Percentiles rank a stretch among this genome's conserved stretches.
Conservation (phyloP, 345 rosid species). For the Lenwebbia sp. region DNA sequence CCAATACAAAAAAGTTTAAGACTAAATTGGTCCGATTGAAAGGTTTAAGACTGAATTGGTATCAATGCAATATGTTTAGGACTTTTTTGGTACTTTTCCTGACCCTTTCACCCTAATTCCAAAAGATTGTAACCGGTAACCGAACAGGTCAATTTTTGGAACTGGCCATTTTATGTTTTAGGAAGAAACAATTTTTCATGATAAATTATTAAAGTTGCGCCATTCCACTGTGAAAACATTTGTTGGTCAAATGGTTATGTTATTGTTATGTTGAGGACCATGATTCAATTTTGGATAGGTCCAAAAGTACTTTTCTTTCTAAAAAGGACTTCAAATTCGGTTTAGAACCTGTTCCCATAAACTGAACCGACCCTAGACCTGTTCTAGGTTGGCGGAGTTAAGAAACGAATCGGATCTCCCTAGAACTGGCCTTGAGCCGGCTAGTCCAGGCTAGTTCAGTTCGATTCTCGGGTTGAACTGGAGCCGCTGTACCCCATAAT, state of each 20-base stretch:
- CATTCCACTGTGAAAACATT: neutral
- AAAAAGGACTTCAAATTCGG: neutral
- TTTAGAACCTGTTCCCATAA: accelerated
- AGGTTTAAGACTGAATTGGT: too few relatives aligned
- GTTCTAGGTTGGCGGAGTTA: neutral
- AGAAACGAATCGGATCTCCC: neutral
- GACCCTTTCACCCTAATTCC: neutral
- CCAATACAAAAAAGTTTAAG: too few relatives aligned
- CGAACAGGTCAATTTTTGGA: too few relatives aligned
- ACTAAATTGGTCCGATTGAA: too few relatives aligned
- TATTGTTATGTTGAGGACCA: neutral
- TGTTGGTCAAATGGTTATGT: neutral
- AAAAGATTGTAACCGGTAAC: neutral
- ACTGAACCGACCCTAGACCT: neutral
- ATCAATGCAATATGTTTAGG: too few relatives aligned
- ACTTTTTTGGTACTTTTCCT: too few relatives aligned
- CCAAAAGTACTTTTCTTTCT: neutral
- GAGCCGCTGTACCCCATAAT: neutral
- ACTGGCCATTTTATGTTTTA: too few relatives aligned
- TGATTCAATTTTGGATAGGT: neutral
- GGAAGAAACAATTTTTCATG: neutral
- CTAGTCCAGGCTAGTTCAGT: neutral
- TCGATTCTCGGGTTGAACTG: neutral
- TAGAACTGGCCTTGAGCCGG: neutral
- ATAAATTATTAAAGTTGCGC: neutral